These are phyloP conservation scores for Epichloe scottii DNA, from an alignment of 2,329 filamentous ascomycete genomes.

Conservation along the genomic window DNA sequence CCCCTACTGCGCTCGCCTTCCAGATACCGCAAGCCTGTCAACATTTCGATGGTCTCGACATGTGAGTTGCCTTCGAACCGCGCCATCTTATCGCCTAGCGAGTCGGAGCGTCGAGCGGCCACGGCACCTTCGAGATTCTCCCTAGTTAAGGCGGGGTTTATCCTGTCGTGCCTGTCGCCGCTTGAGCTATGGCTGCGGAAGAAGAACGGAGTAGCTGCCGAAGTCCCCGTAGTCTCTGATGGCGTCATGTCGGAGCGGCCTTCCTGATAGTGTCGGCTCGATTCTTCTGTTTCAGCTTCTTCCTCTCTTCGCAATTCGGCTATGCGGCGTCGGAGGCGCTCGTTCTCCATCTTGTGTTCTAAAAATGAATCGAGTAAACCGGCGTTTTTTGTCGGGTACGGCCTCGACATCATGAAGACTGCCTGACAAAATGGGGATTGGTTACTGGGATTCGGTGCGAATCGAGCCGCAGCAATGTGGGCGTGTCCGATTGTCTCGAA, in stretches of 20 bases:
- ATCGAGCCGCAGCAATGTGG: constrained; percentile 63
- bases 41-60: constrained; percentile 81
- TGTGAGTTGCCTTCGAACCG: constrained; percentile 66
- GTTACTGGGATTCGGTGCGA: constrained; percentile 49
- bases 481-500: constrained; percentile 91
- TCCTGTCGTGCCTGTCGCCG: constrained; percentile 37
- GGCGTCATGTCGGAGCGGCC: constrained; percentile 39
- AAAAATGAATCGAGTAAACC: constrained; percentile 81
- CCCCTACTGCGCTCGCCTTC: constrained; percentile 82
- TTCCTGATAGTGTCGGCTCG: constrained; percentile 49
- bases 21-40: constrained; percentile 77
- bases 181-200: constrained; percentile 17
- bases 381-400: constrained; percentile 81
- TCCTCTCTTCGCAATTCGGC: constrained; percentile 78
- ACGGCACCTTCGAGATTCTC: constrained; percentile 68
- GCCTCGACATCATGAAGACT: constrained; percentile 85
- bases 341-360: constrained; percentile 94
- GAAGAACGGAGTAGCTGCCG: constrained; percentile 18
- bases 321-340: constrained; percentile 72
- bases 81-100: constrained; percentile 74
- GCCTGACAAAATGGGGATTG: constrained; percentile 66
- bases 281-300: constrained; percentile 61
- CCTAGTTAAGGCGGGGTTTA: constrained; percentile 59
- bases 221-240: constrained; percentile 31
- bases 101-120: constrained; percentile 55